Evolutionary conservation across 202 grass and related monocot genomes (phyloP), one percentile per base, ranked within the genome.

Genomic region (Saccharum hybrid): DNA sequence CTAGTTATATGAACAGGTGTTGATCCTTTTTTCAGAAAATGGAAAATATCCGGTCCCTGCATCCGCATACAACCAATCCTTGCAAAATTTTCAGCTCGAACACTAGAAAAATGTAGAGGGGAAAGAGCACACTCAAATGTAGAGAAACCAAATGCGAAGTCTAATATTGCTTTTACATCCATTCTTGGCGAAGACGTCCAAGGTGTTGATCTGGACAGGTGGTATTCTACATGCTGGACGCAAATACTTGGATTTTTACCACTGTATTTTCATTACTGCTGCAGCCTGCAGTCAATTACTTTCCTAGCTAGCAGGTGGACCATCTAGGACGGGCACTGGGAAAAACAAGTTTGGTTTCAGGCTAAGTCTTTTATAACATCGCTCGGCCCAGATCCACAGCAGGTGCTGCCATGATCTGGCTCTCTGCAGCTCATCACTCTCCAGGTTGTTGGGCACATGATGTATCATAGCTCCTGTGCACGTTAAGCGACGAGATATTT

Each of bases 381-480:
- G 38, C 63, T 36, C 19, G 28, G 45, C 28, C 49, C 28, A 75
- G 62, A 86, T 81, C 70, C 77, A 68, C 49, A 68, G 45, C 28
- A 81, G 45, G 38, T 51, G 63, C 14, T 68, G 49, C 71, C 59
- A 65, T 63, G 39, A 68, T 82, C 72, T 64, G 52, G 14, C 52
- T 70, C 71, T 76, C 71, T 76, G 39, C 71, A 82, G 21, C 72
- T 71, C 41, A 34, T 63, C 41, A 18, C 70, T 72, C 75, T 72
- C 31, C 56, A 37, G 75, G 54, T 52, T 65, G 41, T 71, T 51
- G 49, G 65, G 38, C 63, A 37, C 71, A 69, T 76, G 28, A 23
- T 61, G 61, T 14, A 56, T 39, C 70, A 57, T 51, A 18, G 15
- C 48, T 6, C 14, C 39, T 56, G 0, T 14, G 23, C 31, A 16